A percentile compares a stretch with the other conserved stretches of the same genome.
Conservation (phyloP, 176 grass and related monocot genomes). For the Echinochloa phyllopogon region DNA sequence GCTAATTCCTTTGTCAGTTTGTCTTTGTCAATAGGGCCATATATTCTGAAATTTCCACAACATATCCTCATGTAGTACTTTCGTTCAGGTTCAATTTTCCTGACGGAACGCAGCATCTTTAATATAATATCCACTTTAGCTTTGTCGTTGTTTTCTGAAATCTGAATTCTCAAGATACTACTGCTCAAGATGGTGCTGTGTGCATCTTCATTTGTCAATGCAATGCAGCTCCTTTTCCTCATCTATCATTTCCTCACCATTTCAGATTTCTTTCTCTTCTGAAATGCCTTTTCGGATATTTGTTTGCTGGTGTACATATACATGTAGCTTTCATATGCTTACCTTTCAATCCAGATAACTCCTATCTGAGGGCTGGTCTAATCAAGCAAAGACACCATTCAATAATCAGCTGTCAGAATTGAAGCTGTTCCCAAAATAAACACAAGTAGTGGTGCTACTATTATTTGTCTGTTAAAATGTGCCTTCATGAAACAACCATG, state of each 20-base stretch:
- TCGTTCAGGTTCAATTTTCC: neutral
- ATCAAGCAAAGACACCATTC: constrained; percentile 4
- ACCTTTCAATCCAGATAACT: neutral
- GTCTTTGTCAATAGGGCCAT: neutral
- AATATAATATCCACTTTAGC: neutral
- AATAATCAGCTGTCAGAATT: neutral
- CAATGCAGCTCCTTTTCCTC: neutral
- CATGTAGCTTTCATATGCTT: constrained; percentile 22
- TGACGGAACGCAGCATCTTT: neutral
- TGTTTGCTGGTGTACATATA: neutral
- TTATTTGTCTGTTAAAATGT: neutral
- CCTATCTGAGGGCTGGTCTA: constrained; percentile 11
- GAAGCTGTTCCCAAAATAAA: neutral
- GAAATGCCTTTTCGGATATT: neutral
- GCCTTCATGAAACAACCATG: neutral
- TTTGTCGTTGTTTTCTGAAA: neutral
- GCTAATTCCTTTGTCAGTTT: neutral
- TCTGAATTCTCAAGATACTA: neutral
- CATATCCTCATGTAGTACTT: neutral
- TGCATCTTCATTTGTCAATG: neutral
- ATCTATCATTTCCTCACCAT: neutral
- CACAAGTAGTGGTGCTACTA: neutral
- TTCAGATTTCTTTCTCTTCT: neutral
- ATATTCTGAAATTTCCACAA: neutral
- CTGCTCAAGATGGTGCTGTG: neutral